Evolutionary conservation across 768 basidiomycete species (phyloP), one percentile per base, ranked within the genome.

Genomic region (Lactarius hatsudake): DNA sequence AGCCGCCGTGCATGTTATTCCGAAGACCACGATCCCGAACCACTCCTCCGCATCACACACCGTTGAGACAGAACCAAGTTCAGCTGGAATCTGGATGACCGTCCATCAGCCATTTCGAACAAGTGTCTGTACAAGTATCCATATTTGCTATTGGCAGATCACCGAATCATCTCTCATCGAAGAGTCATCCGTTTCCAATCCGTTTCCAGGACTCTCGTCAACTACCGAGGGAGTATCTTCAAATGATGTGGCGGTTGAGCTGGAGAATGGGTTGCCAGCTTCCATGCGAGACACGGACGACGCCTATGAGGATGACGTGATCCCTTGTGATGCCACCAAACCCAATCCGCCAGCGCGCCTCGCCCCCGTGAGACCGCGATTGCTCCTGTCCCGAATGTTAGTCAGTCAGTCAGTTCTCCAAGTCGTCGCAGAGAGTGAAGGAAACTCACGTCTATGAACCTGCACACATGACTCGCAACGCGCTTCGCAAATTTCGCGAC

Each of bases 191-290:
- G 4, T 38, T n/a, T n/a, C n/a, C n/a, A n/a, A n/a, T n/a, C n/a
- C n/a, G n/a, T n/a, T 1, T 28, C 26, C 26, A 28, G 17, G 17
- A 42, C 40, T 7, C 1, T 1, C 0, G 17, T 17, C 15, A 17
- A 17, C 6, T 38, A 38, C 38, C 5, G 38, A 15, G 43, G 15
- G 43, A 30, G 26, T 28, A 28, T 28, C 26, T 28, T 28, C 26
- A 28, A 28, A 28, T 12, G 9, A 67, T n/a, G 32, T 53, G 63
- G 17, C 57, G 66, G 13, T 56, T 56, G 2, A 68, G 62, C 12
- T 68, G 67, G 9, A 68, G 67, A 7, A 68, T 64, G 17, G 67
- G 67, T 3, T 68, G 67, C 67, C 67, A 68, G 15, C 67, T 68
- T 17, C 67, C 67, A 28, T 51, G 62, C 1, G 67, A 64, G 53